Base-by-base conservation (phyloP, 108 stramenopile species). In the Fistulifera pelliculosa region DNA sequence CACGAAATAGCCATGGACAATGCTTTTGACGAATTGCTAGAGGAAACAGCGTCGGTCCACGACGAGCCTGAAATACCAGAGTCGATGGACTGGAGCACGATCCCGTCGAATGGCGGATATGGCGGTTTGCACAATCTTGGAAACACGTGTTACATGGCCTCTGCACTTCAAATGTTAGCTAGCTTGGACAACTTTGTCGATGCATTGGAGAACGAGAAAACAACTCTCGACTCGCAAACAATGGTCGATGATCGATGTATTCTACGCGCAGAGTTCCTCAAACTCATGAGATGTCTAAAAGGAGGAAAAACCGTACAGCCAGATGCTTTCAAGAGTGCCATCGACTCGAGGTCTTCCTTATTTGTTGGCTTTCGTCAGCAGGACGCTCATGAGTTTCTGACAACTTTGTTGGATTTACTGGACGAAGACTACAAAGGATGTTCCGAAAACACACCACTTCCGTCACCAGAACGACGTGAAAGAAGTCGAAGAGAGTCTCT, bases 71-170 rank as follows among this genome's bases (percentile, higher is more conserved):
- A 35, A 35, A 8, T 8, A 3, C 31, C 31, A 6, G 31, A 35
- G 31, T 8, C 8, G 8, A 35, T 35, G 31, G 31, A 35, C 31
- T 35, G 31, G 31, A 35, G 31, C 31, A 35, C 31, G 8, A 35
- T 35, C 8, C 31, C 31, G 31, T 45, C 21, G 44, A 45, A 17
- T 45, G 44, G 16, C 27, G 19, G 1, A 4, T 45, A 35, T 16
- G 41, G 52, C 17, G 71, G 71, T 14, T 47, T 82, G 1, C 31
- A 18, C 0, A 92, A 92, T 54, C 53, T 87, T 16, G 90, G 90
- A 6, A 88, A 88, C 42, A 88, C 90, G 1, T 92, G 90, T 60
- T 92, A 86, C 65, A 58, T 88, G 49, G 79, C 75, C 55, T 71
- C 84, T 0, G 75, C 90, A 0, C 27, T 86, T n/a, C 90, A 92